Conservation (phyloP, 169 alveolate species). For the Cystoisospora suis region DNA sequence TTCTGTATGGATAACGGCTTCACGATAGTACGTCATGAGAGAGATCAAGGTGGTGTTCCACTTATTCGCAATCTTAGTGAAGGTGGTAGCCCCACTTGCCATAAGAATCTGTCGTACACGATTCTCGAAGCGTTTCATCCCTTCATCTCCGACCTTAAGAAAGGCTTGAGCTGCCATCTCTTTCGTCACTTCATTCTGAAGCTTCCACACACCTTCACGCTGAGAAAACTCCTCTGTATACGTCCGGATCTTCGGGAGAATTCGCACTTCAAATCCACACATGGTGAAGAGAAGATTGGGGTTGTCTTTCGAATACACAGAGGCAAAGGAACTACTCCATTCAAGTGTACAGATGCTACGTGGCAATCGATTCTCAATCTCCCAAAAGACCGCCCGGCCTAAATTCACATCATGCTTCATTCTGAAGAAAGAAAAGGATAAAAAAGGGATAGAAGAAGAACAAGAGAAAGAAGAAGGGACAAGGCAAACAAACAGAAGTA, state of each 20-base stretch:
- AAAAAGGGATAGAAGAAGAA: too few relatives aligned
- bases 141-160: conserved; percentile 98
- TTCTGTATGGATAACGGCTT: conserved; percentile 99
- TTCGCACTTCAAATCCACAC: conserved; percentile 95
- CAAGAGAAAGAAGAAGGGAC: too few relatives aligned
- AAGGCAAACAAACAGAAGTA: too few relatives aligned
- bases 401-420: conserved; percentile 95
- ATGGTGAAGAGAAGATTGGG: conserved; percentile 98
- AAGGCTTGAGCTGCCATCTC: conserved; percentile 98
- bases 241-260: conserved; percentile 57
- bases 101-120: conserved; percentile 97
- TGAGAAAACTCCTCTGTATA: conserved; percentile 62
- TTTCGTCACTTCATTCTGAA: conserved; percentile 97
- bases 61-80: conserved; percentile 99
- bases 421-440: conserved; percentile 17
- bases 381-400: conserved; percentile 99
- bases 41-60: conserved; percentile 99
- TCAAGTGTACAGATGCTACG: conserved; percentile 96
- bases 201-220: conserved; percentile 75
- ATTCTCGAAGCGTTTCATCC: conserved; percentile 95
- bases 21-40: conserved; percentile 99
- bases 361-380: conserved; percentile 98
- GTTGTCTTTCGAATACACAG: conserved; percentile 98
- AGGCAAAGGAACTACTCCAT: conserved; percentile 96
- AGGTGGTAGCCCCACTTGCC: conserved; percentile 99